Evolutionary conservation across 352 stramenopile species (phyloP), one percentile per base, ranked within the genome.

Genomic region (Phytophthora tentaculata): DNA sequence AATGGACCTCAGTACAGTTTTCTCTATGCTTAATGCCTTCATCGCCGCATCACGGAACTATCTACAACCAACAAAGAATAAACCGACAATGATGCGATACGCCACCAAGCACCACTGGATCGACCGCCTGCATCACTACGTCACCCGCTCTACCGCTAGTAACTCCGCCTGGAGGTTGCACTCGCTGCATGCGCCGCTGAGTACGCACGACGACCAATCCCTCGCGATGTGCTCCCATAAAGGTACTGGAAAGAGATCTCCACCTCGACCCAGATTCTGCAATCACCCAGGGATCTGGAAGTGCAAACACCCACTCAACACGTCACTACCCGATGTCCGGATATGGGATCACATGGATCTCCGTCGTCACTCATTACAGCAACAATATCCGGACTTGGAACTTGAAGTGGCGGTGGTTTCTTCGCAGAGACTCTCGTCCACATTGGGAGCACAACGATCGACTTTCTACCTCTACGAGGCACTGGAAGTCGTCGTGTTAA

Each of bases 101-200:
- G 72, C 62, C n/a, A 77, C 73, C 1, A 64, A 69, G 14, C 76
- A 75, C 22, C 68, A 64, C 6, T 82, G 77, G 77, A 58, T 84
- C 45, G 77, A 84, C 14, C 71, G 74, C 0, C n/a, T 84, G 4
- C 65, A 84, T 43, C 77, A 82, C 13, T 73, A 64, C 23, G 2
- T 82, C n/a, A 29, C 71, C 13, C 50, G 59, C 14, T 57, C 43
- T 2, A 47, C 67, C 17, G n/a, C 45, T 14, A 71, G 68, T 29
- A 73, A 68, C 10, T 20, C 52, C 0, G 56, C 64, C 4, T 67
- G 62, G 61, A 75, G 76, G 20, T 37, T 66, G 20, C 65, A 80
- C 35, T 71, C 57, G 6, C 56, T 84, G 1, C 73, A 80, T 45
- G n/a, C 71, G 0, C 17, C 65, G 19, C 35, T 10, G 28, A 58